These are phyloP conservation scores for Magnaporthiopsis rhizophila DNA, from an alignment of 2,329 filamentous ascomycete genomes.

Conservation along the genomic window DNA sequence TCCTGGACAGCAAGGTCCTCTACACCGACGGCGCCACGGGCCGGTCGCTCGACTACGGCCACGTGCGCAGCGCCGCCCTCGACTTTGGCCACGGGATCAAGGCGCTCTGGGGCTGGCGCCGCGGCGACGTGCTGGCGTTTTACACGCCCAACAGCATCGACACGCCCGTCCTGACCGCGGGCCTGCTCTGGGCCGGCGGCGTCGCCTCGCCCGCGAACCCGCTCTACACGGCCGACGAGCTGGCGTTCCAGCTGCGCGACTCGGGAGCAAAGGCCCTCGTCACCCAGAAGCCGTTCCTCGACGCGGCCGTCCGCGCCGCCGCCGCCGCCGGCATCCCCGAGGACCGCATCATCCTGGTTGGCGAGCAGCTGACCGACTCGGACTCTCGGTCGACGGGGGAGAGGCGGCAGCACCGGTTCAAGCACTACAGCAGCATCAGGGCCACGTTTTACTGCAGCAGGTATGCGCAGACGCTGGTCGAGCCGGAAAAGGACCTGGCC, in stretches of 20 bases:
- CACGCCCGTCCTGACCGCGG: slow-evolving; percentile 68
- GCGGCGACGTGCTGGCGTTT: slow-evolving; percentile 73
- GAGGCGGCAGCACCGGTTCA: slow-evolving; percentile 46
- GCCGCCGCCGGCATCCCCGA: slow-evolving; percentile 60
- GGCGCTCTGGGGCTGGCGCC: slow-evolving; percentile 67
- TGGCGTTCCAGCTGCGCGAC: slow-evolving; percentile 77
- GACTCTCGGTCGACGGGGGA: background rate
- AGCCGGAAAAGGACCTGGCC: slow-evolving; percentile 65
- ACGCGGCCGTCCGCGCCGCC: slow-evolving; percentile 59
- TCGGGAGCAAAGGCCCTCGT: slow-evolving; percentile 65
- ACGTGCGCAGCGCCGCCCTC: slow-evolving; percentile 56
- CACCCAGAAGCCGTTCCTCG: slow-evolving; percentile 62
- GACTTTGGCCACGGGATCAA: slow-evolving; percentile 77
- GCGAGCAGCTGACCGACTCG: slow-evolving; percentile 38
- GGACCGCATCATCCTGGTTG: slow-evolving; percentile 68
- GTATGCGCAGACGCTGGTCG: slow-evolving; percentile 49
- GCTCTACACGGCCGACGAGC: slow-evolving; percentile 73
- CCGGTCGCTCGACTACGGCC: slow-evolving; percentile 59
- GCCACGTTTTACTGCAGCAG: slow-evolving; percentile 52
- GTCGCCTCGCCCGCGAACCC: slow-evolving; percentile 82
- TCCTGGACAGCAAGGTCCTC: slow-evolving; percentile 67
- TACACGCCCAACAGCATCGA: slow-evolving; percentile 86
- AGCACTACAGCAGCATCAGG: slow-evolving; percentile 66
- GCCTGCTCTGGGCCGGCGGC: slow-evolving; percentile 75
- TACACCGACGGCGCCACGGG: slow-evolving; percentile 68